phyloP scores from a whole-genome alignment of 495 filamentous ascomycete genomes.

The Tuber borchii region DNA sequence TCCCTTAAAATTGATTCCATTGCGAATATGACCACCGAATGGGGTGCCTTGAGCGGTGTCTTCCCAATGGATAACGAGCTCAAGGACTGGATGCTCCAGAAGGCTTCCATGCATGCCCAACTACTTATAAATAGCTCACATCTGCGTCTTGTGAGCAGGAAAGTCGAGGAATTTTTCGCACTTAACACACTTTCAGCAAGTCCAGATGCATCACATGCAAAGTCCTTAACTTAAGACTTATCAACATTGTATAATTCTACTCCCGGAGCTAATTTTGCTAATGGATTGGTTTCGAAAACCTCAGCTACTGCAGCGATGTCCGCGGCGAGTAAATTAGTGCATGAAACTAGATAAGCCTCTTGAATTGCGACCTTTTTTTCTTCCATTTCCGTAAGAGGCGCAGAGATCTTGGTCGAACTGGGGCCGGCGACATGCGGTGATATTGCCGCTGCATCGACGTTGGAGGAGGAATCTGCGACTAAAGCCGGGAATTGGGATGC shows the following conservation, averaged over 20 bases:
- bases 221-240: constrained; percentile 68
- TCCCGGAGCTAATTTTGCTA: constrained; percentile 66
- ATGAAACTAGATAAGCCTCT: constrained; percentile 85
- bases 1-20: constrained; percentile 77
- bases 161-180: constrained; percentile 62
- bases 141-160: constrained; percentile 59
- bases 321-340: constrained; percentile 79
- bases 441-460: constrained; percentile 76
- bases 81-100: constrained; percentile 66
- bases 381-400: constrained; percentile 68
- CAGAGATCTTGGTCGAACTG: constrained; percentile 83
- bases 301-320: constrained; percentile 78
- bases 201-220: constrained; percentile 72
- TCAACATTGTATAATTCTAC: constrained; percentile 82
- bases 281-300: constrained; percentile 63
- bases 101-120: constrained; percentile 58
- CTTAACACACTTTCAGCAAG: constrained; percentile 63
- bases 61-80: constrained; percentile 78
- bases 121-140: constrained; percentile 38
- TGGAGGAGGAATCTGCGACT: constrained; percentile 75
- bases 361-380: constrained; percentile 65
- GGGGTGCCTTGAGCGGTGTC: constrained; percentile 73
- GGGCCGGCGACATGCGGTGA: constrained; percentile 86
- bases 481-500: constrained; percentile 81
- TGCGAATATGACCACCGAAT: constrained; percentile 94